Evolutionary conservation across 306 rosid species (phyloP).

Genomic region (Lagenaria siceraria): DNA sequence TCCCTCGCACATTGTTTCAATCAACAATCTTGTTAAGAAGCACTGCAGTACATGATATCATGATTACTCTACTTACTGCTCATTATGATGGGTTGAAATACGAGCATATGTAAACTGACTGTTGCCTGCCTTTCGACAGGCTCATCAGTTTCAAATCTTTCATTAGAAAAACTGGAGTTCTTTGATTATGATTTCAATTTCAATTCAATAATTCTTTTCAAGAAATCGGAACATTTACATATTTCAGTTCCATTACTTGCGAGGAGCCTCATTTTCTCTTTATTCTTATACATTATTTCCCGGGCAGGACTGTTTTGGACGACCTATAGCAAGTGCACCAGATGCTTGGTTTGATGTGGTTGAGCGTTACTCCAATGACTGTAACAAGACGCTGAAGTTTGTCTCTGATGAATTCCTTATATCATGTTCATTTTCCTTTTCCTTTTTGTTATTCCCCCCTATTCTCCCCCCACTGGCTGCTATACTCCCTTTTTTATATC

Average conservation of each 20-base stretch:
- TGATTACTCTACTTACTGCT: background rate
- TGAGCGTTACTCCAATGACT: constrained; percentile 82
- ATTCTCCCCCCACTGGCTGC: background rate
- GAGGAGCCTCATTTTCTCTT: background rate
- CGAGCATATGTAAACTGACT: background rate
- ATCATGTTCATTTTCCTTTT: constrained; percentile 1
- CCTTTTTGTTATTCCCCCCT: background rate
- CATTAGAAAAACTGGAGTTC: background rate
- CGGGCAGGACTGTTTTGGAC: constrained; percentile 81
- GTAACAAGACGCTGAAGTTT: constrained; percentile 75
- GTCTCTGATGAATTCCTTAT: background rate
- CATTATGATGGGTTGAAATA: background rate
- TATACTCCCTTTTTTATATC: background rate
- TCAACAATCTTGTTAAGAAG: background rate
- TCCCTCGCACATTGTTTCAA: background rate
- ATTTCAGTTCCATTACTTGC: background rate
- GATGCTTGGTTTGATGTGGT: constrained; percentile 98
- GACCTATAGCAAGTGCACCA: constrained; percentile 90
- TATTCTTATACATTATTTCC: background rate
- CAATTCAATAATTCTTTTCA: background rate
- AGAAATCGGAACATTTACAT: background rate
- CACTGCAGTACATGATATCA: background rate
- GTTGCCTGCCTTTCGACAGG: background rate
- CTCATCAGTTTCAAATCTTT: background rate
- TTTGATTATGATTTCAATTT: background rate